Conservation (phyloP, 179 eudicot species). For the Actinidia arguta region DNA sequence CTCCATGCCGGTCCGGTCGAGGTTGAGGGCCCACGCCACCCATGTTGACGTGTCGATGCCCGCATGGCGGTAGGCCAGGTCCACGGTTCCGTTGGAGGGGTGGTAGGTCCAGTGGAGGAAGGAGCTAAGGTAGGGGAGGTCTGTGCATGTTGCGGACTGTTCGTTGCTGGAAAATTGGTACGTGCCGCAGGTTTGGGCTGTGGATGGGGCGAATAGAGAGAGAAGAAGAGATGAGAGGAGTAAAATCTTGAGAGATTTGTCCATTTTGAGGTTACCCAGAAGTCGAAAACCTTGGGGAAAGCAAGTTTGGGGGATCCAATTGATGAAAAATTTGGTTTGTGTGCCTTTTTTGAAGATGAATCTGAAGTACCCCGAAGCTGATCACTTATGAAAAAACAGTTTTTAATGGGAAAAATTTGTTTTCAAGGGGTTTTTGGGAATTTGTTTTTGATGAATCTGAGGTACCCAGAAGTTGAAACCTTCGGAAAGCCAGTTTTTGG, state of each 20-base stretch:
- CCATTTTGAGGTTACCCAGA: conserved; percentile 16
- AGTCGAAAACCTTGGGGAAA: too few relatives aligned
- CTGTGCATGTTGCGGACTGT: conserved; percentile 33
- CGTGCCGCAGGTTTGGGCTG: conserved; percentile 36
- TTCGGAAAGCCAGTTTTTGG: too few relatives aligned
- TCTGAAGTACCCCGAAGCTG: too few relatives aligned
- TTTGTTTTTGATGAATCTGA: neutral
- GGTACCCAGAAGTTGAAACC: neutral
- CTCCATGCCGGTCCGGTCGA: conserved; percentile 21
- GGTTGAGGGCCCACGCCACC: conserved; percentile 61
- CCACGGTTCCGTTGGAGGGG: conserved; percentile 40
- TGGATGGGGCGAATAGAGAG: conserved; percentile 17
- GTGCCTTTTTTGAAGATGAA: too few relatives aligned
- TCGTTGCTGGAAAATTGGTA: conserved; percentile 33
- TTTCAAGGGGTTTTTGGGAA: too few relatives aligned
- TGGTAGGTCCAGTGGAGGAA: conserved; percentile 74
- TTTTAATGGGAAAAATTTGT: too few relatives aligned
- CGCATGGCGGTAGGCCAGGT: conserved; percentile 63
- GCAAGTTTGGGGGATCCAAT: too few relatives aligned
- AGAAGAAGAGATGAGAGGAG: conserved; percentile 15
- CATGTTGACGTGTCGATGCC: conserved; percentile 32
- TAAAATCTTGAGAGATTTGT: conserved; percentile 7
- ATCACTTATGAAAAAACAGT: too few relatives aligned
- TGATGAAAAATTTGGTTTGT: too few relatives aligned
- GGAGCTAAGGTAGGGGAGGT: conserved; percentile 52